Percentiles rank a stretch among this genome's conserved stretches.
Conservation (phyloP, 805 yeast species). For the Ogataea dorogensis region DNA sequence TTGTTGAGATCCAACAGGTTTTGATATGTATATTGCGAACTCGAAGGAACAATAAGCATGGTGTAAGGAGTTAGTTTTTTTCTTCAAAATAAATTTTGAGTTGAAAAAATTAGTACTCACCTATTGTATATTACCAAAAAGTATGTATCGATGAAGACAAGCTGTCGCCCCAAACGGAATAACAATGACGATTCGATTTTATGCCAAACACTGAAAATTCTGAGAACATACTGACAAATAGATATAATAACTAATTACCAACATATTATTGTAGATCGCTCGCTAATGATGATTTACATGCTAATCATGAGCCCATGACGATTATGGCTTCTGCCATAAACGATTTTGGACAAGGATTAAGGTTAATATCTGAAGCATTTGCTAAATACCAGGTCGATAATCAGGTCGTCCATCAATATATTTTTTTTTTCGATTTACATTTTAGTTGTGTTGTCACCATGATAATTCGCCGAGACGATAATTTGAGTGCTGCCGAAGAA, state of each 20-base stretch:
- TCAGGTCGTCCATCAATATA: background rate
- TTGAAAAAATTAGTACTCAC: background rate
- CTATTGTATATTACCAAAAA: conserved; percentile 5
- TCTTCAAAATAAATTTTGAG: conserved; percentile 2
- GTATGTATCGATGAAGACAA: conserved; percentile 49
- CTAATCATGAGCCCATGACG: conserved; percentile 11
- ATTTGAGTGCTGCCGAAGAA: conserved; percentile 2
- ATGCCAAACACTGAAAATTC: conserved; percentile 69
- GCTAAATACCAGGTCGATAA: background rate
- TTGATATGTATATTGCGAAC: conserved; percentile 39
- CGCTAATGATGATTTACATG: conserved; percentile 13
- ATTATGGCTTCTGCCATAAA: too few relatives aligned
- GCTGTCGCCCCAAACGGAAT: conserved; percentile 76
- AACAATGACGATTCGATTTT: conserved; percentile 61
- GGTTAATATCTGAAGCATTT: conserved; percentile 7
- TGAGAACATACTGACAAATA: conserved; percentile 35
- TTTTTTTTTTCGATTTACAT: background rate
- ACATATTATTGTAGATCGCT: conserved; percentile 1
- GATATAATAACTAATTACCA: conserved; percentile 1
- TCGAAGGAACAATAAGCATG: conserved; percentile 11
- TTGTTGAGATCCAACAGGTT: conserved; percentile 51
- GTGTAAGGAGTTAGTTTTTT: conserved; percentile 8
- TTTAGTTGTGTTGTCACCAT: conserved; percentile 8
- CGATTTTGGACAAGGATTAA: conserved; percentile 3
- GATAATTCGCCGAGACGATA: conserved; percentile 9